Conservation (phyloP, 306 rosid genomes). For the Cicer bijugum region DNA sequence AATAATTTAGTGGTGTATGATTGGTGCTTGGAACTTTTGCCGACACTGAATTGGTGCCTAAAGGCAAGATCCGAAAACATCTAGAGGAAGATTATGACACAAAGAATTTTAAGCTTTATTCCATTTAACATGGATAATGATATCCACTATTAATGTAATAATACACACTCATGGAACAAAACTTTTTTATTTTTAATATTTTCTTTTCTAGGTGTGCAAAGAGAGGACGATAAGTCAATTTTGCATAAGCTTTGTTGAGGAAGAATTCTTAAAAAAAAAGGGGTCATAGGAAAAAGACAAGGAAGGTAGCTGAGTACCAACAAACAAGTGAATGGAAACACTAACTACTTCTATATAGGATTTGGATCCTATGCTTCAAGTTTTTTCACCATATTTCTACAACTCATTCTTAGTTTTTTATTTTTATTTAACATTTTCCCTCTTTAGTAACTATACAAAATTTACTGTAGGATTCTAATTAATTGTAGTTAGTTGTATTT, state of each 20-base stretch:
- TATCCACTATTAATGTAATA: slow-evolving; percentile 38
- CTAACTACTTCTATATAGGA: slow-evolving; percentile 50
- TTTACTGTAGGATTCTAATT: too few relatives aligned
- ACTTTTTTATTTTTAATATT: neutral
- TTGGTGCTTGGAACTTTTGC: slow-evolving; percentile 41
- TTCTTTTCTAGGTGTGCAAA: neutral
- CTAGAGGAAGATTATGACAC: slow-evolving; percentile 47
- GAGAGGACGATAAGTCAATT: slow-evolving; percentile 48
- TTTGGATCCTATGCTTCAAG: too few relatives aligned
- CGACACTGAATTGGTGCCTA: slow-evolving; percentile 45
- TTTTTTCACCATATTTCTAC: too few relatives aligned
- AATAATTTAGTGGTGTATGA: slow-evolving; percentile 26
- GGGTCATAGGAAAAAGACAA: slow-evolving; percentile 45
- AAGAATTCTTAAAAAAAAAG: slow-evolving; percentile 44
- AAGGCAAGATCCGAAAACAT: slow-evolving; percentile 59
- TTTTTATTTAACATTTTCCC: too few relatives aligned
- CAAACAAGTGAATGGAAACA: slow-evolving; percentile 60
- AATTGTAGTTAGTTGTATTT: too few relatives aligned
- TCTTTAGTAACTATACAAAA: too few relatives aligned
- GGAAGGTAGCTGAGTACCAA: slow-evolving; percentile 60
- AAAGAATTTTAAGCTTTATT: slow-evolving; percentile 52
- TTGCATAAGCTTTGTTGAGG: slow-evolving; percentile 44
- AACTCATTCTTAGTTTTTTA: too few relatives aligned
- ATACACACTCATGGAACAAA: slow-evolving; percentile 49
- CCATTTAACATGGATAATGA: slow-evolving; percentile 57